Conservation (phyloP, 805 yeast genomes). For the Candida pseudofarinosa region DNA sequence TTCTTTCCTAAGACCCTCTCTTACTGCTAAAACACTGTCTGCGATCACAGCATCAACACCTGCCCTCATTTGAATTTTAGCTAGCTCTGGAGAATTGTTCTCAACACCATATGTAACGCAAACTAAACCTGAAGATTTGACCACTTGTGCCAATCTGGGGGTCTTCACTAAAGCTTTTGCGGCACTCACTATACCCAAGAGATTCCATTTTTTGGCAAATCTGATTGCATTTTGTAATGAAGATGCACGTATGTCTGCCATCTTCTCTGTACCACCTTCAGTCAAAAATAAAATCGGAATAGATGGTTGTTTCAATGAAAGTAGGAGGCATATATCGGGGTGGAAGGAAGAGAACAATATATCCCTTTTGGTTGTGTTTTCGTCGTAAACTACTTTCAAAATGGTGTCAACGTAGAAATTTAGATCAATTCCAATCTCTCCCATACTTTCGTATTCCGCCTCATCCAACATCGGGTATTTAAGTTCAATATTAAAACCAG, state of each 20-base stretch:
- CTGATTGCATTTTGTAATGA: constrained; percentile 88
- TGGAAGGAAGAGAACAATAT: constrained; percentile 90
- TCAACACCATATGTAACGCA: constrained; percentile 87
- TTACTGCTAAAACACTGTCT: constrained; percentile 89
- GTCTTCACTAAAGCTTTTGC: constrained; percentile 83
- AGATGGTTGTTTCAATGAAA: constrained; percentile 88
- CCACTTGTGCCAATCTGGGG: constrained; percentile 87
- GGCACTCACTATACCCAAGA: constrained; percentile 88
- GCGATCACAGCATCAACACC: constrained; percentile 99
- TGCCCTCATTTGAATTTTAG: constrained; percentile 80
- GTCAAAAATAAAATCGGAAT: constrained; percentile 88
- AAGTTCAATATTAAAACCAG: constrained; percentile 92
- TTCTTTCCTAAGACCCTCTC: constrained; percentile 61
- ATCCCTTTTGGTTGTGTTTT: constrained; percentile 74
- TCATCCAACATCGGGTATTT: constrained; percentile 95
- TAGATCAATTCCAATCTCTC: constrained; percentile 75
- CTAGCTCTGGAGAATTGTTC: constrained; percentile 81
- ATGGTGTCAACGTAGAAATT: constrained; percentile 89
- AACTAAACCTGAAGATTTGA: constrained; percentile 84
- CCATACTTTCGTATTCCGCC: constrained; percentile 84
- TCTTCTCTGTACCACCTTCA: constrained; percentile 76
- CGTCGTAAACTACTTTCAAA: constrained; percentile 68
- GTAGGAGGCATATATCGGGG: constrained; percentile 83
- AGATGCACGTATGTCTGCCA: constrained; percentile 88
- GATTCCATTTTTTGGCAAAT: constrained; percentile 86